phyloP scores from a whole-genome alignment of 2,329 filamentous ascomycete species.

The Penicillium janthinellum region DNA sequence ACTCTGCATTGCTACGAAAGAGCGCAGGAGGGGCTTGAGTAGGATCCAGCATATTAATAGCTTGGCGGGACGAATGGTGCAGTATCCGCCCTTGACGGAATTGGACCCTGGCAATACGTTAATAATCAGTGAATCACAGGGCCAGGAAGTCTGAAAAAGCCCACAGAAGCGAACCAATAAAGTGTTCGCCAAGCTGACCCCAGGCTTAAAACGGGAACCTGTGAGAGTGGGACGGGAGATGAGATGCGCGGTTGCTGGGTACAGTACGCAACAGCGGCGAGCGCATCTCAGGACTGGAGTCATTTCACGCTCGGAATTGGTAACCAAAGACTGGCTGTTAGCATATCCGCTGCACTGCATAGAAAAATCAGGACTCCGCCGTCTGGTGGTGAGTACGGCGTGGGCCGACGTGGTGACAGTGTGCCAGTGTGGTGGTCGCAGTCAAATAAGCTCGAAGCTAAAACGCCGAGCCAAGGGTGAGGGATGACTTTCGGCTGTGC shows the following conservation, averaged over 20 bases:
- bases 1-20: not conserved
- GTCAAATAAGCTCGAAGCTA: constrained; percentile 16
- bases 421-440: not conserved
- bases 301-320: not conserved
- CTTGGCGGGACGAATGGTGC: constrained; percentile 4
- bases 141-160: not conserved
- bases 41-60: constrained; percentile 10
- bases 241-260: not conserved
- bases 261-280: not conserved
- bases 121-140: not conserved
- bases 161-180: constrained; percentile 12
- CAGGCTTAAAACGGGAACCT: constrained; percentile 5
- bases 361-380: not conserved
- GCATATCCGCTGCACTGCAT: not conserved
- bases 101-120: constrained; percentile 1
- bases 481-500: constrained; percentile 8
- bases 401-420: not conserved
- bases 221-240: constrained; percentile 3
- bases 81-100: constrained; percentile 2
- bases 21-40: not conserved
- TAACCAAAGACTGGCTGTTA: not conserved
- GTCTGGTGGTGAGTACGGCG: not conserved
- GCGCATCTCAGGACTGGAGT: not conserved
- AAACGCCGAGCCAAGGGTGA: constrained; percentile 1
- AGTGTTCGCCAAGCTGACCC: constrained; percentile 4